phyloP scores from a whole-genome alignment of 1,139 yeast genomes.

The Scheffersomyces insectosa region DNA sequence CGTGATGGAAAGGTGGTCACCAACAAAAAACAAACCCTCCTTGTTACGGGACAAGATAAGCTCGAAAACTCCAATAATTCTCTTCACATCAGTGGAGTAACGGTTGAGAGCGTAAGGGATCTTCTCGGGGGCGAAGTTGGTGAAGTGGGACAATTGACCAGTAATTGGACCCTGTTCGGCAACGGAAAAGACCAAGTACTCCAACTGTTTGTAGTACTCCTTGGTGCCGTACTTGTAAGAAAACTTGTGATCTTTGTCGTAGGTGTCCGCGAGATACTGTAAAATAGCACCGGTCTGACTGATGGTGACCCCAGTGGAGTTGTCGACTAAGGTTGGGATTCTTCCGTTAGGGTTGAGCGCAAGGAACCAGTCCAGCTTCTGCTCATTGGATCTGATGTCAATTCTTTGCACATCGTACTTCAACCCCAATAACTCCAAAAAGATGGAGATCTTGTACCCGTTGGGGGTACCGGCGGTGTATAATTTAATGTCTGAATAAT shows the following conservation, averaged over 20 bases:
- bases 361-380: constrained; percentile 55
- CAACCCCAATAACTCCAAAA: constrained; percentile 48
- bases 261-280: constrained; percentile 55
- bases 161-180: constrained; percentile 64
- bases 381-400: constrained; percentile 39
- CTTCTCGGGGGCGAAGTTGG: constrained; percentile 43
- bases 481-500: constrained; percentile 1
- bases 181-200: constrained; percentile 56
- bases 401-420: constrained; percentile 47
- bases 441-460: constrained; percentile 52
- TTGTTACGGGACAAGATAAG: constrained; percentile 38
- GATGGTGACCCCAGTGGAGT: constrained; percentile 41
- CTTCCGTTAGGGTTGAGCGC: constrained; percentile 62
- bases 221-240: constrained; percentile 46
- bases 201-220: constrained; percentile 51
- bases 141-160: constrained; percentile 57
- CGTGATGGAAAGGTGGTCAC: constrained; percentile 55
- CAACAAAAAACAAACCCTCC: constrained; percentile 52
- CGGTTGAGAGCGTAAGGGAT: constrained; percentile 54
- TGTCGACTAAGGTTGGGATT: constrained; percentile 57
- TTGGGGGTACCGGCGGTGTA: constrained; percentile 58
- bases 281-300: constrained; percentile 63
- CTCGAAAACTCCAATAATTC: constrained; percentile 56
- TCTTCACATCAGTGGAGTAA: constrained; percentile 49
- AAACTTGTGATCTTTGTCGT: constrained; percentile 53